Evolutionary conservation across 495 filamentous ascomycete genomes (phyloP), one percentile per base, ranked within the genome.

Genomic region (Rhypophila decipiens): DNA sequence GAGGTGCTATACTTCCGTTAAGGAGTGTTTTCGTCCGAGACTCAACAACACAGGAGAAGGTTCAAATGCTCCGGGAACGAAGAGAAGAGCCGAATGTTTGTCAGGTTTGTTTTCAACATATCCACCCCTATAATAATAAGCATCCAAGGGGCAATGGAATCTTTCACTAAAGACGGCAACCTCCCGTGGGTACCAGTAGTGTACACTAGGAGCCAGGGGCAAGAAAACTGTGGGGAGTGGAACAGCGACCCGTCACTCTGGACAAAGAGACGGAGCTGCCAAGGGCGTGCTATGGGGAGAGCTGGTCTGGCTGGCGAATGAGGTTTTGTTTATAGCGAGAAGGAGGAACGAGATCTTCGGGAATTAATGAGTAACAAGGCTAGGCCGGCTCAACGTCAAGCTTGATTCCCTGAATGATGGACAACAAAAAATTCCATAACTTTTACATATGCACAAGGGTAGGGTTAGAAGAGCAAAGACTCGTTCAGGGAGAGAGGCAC

Each of bases 271-370:
- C 10, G 38, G 19, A 18, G 19, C 38, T 23, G 38, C 38, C 38
- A 40, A 40, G 38, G 24, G 18, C 5, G 38, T 18, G 38, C 24
- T 40, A 7, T 40, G 12, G 19, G 11, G 23, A 24, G 33, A 19
- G 7, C 12, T 11, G 19, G 12, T 40, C 23, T 43, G 34, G 43
- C 33, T 37, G 49, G 46, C 57, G 48, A 57, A 60, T 61, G 49
- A 42, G 50, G 46, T 42, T 23, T 23, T 18, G 33, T 23, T 40
- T 19, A 47, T 52, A 63, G 54, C 55, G 58, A 55, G 44, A 37
- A 42, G 13, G 44, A 37, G 38, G 13, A 34, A 8, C 19, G 17
- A 10, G 4, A 13, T 39, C 36, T 22, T 9, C 11, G 24, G 38
- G 10, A 40, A 40, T 13, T 31, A 31, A 31, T 7, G 7, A 31